Evolutionary conservation across 2,329 filamentous ascomycete species (phyloP), one percentile per base, ranked within the genome.

Genomic region (Calonectria naviculata): DNA sequence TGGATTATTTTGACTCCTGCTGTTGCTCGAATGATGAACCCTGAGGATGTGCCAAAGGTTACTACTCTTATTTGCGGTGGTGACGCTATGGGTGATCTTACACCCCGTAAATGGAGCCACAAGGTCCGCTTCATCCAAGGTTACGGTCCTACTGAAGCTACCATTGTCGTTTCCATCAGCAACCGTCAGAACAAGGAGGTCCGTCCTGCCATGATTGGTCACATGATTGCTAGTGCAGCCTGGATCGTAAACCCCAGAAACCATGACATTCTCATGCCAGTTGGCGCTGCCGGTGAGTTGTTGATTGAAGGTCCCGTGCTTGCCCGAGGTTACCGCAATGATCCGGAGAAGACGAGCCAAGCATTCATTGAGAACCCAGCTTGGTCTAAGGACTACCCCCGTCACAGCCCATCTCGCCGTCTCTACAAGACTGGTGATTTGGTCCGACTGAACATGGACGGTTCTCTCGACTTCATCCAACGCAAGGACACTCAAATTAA

Each of bases 311-410:
- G 76, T 13, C 61, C 72, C 47, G 83, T 84, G 0, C 84, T 90
- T 10, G 87, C 86, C 19, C 80, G 85, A 15, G 87, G 87, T 42
- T 90, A 90, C 70, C 79, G 88, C 28, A 85, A 88, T 58, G 79
- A 82, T 7, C 64, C 78, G 2, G 68, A 78, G 13, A 75, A 72
- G 60, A 83, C 86, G 80, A 58, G 78, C 65, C 24, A 74, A 7
- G 75, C 76, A 0, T 82, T 82, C 9, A 77, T 82, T 24, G 47
- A 64, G 7, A 67, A 75, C 34, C 76, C 74, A 3, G 3, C 7
- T 2, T 78, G 76, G 76, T 70, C 75, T 13, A 10, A 1, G 12
- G n/a, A 52, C 6, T 74, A 75, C 9, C 15, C 52, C 1, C 21
- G 19, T 0, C 38, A 38, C 1, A 12, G 1, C 0, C 46, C 60